phyloP scores from a whole-genome alignment of 805 yeast species.

The Isabelozyma rhagii region DNA sequence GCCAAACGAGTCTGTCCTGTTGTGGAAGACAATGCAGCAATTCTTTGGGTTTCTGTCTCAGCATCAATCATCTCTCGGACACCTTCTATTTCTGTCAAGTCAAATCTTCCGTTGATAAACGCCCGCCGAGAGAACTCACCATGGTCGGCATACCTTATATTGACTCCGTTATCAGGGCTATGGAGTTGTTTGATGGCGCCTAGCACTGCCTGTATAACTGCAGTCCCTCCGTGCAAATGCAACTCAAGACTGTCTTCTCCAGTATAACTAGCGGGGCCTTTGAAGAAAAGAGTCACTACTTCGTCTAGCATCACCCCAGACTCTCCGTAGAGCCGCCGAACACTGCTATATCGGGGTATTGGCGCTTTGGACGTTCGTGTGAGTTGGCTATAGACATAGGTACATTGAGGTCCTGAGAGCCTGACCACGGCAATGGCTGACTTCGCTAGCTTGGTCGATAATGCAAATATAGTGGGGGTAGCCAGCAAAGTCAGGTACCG shows the following conservation, averaged over 20 bases:
- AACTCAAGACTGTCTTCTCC: constrained; percentile 90
- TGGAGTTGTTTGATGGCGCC: constrained; percentile 57
- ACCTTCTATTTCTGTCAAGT: constrained; percentile 88
- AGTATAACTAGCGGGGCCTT: constrained; percentile 76
- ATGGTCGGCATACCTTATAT: constrained; percentile 78
- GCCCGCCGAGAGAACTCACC: constrained; percentile 93
- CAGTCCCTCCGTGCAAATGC: constrained; percentile 93
- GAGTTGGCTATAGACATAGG: constrained; percentile 41
- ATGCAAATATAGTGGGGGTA: constrained; percentile 81
- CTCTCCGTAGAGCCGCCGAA: constrained; percentile 50
- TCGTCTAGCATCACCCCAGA: constrained; percentile 59
- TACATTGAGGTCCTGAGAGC: constrained; percentile 69
- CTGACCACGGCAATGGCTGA: constrained; percentile 88
- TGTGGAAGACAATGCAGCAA: constrained; percentile 69
- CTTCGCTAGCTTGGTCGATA: constrained; percentile 77
- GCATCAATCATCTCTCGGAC: constrained; percentile 86
- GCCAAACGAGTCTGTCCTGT: constrained; percentile 59
- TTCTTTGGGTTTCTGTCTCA: constrained; percentile 85
- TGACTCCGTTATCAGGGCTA: constrained; percentile 31
- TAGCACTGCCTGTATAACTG: constrained; percentile 70
- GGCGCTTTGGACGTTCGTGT: constrained; percentile 42
- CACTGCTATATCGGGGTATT: constrained; percentile 50
- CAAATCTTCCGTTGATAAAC: constrained; percentile 77
- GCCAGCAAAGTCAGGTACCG: background rate
- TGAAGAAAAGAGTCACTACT: constrained; percentile 67